These are phyloP conservation scores for Phytophthora pluvialis DNA, from an alignment of 352 stramenopile species.

Conservation along the genomic window DNA sequence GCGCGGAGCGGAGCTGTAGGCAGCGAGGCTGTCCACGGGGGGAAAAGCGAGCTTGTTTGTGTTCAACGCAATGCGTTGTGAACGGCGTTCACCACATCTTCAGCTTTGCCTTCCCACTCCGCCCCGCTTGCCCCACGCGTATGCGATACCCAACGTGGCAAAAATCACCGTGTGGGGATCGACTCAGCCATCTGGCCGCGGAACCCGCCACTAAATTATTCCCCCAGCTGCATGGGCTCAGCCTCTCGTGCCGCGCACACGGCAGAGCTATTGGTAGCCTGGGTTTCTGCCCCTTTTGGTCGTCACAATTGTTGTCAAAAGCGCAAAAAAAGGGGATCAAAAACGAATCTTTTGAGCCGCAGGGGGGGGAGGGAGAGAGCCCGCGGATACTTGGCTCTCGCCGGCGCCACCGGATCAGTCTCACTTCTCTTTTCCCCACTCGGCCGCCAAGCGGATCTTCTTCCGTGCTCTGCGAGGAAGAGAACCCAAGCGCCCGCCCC, in stretches of 20 bases:
- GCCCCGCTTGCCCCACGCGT: neutral
- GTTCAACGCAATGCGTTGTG: neutral
- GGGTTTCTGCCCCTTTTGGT: slow-evolving; percentile 19
- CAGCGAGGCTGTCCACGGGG: slow-evolving; percentile 21
- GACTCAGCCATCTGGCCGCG: slow-evolving; percentile 9
- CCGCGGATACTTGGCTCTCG: neutral
- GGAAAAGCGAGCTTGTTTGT: slow-evolving; percentile 14
- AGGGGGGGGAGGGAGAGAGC: slow-evolving; percentile 13
- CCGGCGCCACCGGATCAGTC: slow-evolving; percentile 12
- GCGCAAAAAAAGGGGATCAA: slow-evolving; percentile 21
- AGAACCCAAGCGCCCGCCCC: neutral
- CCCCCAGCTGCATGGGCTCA: slow-evolving; percentile 11
- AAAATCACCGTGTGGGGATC: slow-evolving; percentile 22
- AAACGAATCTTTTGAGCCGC: slow-evolving; percentile 33
- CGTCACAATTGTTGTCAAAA: slow-evolving; percentile 23
- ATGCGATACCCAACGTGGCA: slow-evolving; percentile 22
- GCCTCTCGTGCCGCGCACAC: slow-evolving; percentile 4
- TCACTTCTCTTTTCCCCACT: slow-evolving; percentile 32
- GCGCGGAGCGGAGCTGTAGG: slow-evolving; percentile 14
- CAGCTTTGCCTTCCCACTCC: slow-evolving; percentile 15
- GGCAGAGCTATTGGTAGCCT: slow-evolving; percentile 10
- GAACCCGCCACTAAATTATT: slow-evolving; percentile 27
- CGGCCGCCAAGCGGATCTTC: slow-evolving; percentile 15
- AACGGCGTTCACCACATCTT: slow-evolving; percentile 19
- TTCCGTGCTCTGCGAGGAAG: neutral